Percentiles rank a stretch among this genome's conserved stretches.
Evolutionary conservation across 495 filamentous ascomycete genomes (phyloP).

Genomic region (Annulohypoxylon moriforme): DNA sequence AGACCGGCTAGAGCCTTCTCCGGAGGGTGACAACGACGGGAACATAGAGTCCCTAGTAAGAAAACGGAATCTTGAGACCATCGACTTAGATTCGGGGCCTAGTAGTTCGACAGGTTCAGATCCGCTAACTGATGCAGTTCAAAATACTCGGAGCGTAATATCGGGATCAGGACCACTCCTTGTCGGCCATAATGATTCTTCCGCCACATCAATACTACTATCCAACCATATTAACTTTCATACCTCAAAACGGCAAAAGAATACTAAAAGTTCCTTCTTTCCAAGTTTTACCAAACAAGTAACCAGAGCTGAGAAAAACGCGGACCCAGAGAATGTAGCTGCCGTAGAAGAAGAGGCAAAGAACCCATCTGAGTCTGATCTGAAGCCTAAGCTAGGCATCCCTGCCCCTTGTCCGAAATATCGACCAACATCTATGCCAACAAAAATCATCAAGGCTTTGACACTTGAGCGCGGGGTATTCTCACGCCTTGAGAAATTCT

Average conservation of each 20-base stretch:
- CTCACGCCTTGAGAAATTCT: conserved; percentile 58
- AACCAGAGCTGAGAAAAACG: background rate
- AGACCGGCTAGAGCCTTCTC: conserved; percentile 59
- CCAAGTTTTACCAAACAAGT: background rate
- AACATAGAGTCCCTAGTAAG: conserved; percentile 34
- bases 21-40: conserved; percentile 6
- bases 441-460: conserved; percentile 45
- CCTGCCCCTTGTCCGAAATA: conserved; percentile 33
- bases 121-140: conserved; percentile 18
- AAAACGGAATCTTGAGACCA: conserved; percentile 35
- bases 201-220: conserved; percentile 38
- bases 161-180: conserved; percentile 15
- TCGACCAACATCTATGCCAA: background rate
- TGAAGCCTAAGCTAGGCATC: background rate
- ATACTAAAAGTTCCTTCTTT: conserved; percentile 41
- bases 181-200: conserved; percentile 30
- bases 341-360: background rate
- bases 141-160: background rate
- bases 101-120: background rate
- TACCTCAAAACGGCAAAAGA: conserved; percentile 43
- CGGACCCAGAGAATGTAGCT: background rate
- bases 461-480: conserved; percentile 41
- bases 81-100: background rate
- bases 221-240: conserved; percentile 46
- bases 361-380: background rate